Conservation (phyloP, 768 basidiomycete genomes). For the Exidia glandulosa region DNA sequence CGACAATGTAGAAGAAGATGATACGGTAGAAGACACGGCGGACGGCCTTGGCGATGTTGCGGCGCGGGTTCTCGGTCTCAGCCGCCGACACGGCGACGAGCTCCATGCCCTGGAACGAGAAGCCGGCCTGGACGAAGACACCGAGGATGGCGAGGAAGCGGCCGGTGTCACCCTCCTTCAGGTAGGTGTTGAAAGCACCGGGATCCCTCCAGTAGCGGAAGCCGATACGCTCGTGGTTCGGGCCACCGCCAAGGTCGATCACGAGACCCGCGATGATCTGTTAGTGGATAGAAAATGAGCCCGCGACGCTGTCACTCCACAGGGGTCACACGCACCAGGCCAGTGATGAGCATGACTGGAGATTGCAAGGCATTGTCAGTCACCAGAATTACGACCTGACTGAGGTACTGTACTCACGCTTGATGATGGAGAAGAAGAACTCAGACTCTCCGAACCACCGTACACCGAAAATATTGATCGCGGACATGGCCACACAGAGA, state of each 20-base stretch:
- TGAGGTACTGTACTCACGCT: conserved; percentile 29
- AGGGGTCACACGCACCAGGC: conserved; percentile 27
- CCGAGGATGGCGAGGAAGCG: conserved; percentile 30
- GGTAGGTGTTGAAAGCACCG: conserved; percentile 10
- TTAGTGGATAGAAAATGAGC: conserved; percentile 1
- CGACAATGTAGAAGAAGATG: conserved; percentile 64
- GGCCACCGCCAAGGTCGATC: conserved; percentile 49
- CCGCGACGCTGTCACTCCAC: neutral
- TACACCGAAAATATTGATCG: conserved; percentile 64
- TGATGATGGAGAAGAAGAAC: conserved; percentile 55
- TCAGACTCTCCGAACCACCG: conserved; percentile 64
- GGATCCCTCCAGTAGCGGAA: conserved; percentile 25
- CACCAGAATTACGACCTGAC: neutral
- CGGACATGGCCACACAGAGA: conserved; percentile 43
- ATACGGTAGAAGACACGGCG: conserved; percentile 74
- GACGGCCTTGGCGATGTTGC: conserved; percentile 69
- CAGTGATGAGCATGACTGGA: conserved; percentile 46
- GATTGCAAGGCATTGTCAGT: conserved; percentile 26
- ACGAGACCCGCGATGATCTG: conserved; percentile 33
- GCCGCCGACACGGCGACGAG: conserved; percentile 67
- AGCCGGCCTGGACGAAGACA: conserved; percentile 45
- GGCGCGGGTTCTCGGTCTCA: conserved; percentile 67
- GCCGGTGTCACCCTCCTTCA: conserved; percentile 14
- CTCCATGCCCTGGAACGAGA: conserved; percentile 73
- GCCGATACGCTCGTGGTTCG: conserved; percentile 41